Evolutionary conservation across 306 rosid species (phyloP), one percentile per base, ranked within the genome.

Genomic region (Quercus wislizeni): DNA sequence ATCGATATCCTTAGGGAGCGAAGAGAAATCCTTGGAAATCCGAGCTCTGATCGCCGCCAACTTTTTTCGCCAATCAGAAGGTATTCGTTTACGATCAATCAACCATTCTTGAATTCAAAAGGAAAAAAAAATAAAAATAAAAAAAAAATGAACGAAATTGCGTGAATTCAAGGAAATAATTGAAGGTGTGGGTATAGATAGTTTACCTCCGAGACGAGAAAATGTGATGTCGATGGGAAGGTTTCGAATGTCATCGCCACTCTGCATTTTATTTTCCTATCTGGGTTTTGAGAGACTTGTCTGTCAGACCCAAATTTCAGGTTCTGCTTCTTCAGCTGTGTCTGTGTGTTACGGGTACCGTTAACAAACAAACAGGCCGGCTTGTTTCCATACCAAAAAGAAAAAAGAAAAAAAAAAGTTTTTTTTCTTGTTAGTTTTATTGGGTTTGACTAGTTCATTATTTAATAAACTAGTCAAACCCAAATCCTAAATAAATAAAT

Each of bases 211-310:
- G 64, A 94, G 93, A 77, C 98, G 98, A 83, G 98, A 91, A 74
- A 92, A 92, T 3, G 97, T 90, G 82, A 94, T 94, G 86, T 91
- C 97, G 17, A 94, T 92, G 7, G 99, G 99, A 25, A 94, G 93
- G 33, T 87, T 86, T 41, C 91, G 97, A 83, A 94, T 73, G 54
- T 90, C 95, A 13, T 90, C 95, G 33, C 92, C 69, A 33, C 75
- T 61, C n/a, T 85, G 97, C 97, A 92, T 90, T 81, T 88, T 81
- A 83, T 33, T 27, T 73, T 55, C 28, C 82, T 41, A 41, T 41
- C 46, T 49, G 52, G 15, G 57, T 65, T 43, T 52, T 54, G 58
- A 43, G 43, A 33, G 21, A 31, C 19, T 65, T 5, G 43, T 19
- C 14, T 13, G 19, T 25, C 23, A 4, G 5, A 58, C 23, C 14